Evolutionary conservation across 306 rosid species (phyloP).

Genomic region (Trifolium subterraneum): DNA sequence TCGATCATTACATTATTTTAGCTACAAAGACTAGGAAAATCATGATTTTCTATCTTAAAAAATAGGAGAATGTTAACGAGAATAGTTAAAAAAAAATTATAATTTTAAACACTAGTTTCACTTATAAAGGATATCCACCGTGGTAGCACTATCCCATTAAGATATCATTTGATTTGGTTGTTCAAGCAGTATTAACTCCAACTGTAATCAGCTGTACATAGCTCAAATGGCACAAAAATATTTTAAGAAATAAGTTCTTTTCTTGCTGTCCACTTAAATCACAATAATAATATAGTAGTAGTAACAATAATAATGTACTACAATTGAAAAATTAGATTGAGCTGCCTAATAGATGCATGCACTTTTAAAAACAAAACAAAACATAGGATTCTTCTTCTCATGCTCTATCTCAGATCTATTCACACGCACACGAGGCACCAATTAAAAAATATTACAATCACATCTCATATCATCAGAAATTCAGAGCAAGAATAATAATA

Average conservation of each 20-base stretch:
- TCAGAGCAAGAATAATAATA: background rate
- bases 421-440: conserved; percentile 34
- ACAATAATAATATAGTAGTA: no score
- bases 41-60: no score
- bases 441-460: conserved; percentile 32
- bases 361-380: background rate
- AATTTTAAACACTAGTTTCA: no score
- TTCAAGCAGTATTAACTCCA: background rate
- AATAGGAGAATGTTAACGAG: no score
- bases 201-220: background rate
- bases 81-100: no score
- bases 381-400: conserved; percentile 43
- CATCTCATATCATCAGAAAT: background rate
- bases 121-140: no score
- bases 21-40: no score
- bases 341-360: background rate
- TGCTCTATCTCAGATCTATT: conserved; percentile 30
- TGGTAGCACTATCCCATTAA: no score
- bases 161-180: background rate
- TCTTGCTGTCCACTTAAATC: background rate
- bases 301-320: no score
- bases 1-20: no score
- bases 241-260: background rate
- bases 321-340: background rate
- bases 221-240: background rate